Evolutionary conservation across 257 asterid genomes (phyloP), one percentile per base, ranked within the genome.

Genomic region (Solanum ossicruentum): DNA sequence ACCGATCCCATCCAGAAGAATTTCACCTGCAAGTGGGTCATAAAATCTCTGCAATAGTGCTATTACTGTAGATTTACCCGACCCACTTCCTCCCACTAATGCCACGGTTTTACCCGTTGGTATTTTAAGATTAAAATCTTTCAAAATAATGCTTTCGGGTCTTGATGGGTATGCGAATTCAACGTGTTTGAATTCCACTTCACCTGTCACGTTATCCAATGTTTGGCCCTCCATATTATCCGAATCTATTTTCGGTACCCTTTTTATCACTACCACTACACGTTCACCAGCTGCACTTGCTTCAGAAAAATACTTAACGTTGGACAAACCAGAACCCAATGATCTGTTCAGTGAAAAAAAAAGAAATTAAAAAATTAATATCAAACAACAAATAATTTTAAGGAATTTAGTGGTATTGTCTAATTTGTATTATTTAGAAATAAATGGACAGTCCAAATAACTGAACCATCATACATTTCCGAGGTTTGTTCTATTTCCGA

Each of bases 41-140:
- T 95, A 95, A 87, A 95, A 96, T 86, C 99, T 88, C 86, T 96
- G 99, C 67, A 96, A 49, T 10, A 96, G 78, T 5, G 98, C 98
- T 32, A 95, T 69, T 52, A 92, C 97, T 0, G 99, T 95, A 10
- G 99, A 96, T 84, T 96, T 96, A 2, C 99, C 99, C 0, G 97
- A 95, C 7, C 99, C 99, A 82, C 99, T 95, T 41, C 96, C 98
- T 17, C 99, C 98, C 0, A 96, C 99, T 85, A 96, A 85, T 13
- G 99, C 99, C 87, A 96, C 92, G 0, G 97, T 88, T 80, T 85
- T 95, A 17, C 97, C 97, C 0, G 98, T 94, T 2, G 97, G 97
- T 15, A 95, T 75, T 81, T 63, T 89, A 11, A 96, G 87, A 45
- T 66, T 95, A 51, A 96, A 96, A 83, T 93, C 93, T 57, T 90